These are phyloP conservation scores for Pseudocercospora eumusae DNA, from an alignment of 2,329 filamentous ascomycete genomes.

Conservation along the genomic window DNA sequence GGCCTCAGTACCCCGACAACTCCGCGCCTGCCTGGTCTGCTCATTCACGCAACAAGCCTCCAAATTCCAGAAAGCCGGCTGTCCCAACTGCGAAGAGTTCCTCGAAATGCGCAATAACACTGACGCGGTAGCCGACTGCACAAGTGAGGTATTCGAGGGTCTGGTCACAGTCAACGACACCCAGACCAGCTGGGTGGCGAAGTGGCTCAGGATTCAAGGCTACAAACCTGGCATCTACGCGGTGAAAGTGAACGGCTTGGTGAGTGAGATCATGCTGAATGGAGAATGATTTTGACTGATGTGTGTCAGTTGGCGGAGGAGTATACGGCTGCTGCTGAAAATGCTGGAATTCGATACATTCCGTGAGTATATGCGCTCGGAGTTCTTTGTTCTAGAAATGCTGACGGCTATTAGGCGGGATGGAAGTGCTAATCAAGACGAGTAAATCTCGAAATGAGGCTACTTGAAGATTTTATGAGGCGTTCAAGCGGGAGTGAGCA, in stretches of 20 bases:
- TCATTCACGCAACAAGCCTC: constrained; percentile 80
- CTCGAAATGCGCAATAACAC: constrained; percentile 72
- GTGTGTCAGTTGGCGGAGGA: constrained; percentile 57
- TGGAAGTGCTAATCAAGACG: constrained; percentile 26
- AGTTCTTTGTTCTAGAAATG: neutral
- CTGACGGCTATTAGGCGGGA: constrained; percentile 25
- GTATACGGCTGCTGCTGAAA: constrained; percentile 57
- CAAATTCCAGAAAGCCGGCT: constrained; percentile 85
- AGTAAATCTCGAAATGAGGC: constrained; percentile 6
- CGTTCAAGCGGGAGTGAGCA: neutral
- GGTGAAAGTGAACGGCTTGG: constrained; percentile 85
- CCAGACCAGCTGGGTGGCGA: constrained; percentile 87
- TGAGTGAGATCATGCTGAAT: constrained; percentile 40
- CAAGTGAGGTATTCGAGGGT: constrained; percentile 93
- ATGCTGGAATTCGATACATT: constrained; percentile 62
- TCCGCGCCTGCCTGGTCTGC: constrained; percentile 98
- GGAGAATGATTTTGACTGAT: constrained; percentile 19
- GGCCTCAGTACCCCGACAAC: constrained; percentile 66
- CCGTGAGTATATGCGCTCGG: constrained; percentile 46
- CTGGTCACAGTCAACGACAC: constrained; percentile 83
- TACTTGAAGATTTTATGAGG: neutral
- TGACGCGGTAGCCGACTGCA: constrained; percentile 88
- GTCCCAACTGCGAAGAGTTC: constrained; percentile 94
- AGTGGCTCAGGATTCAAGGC: constrained; percentile 87
- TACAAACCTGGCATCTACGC: constrained; percentile 92